Base-by-base conservation (phyloP, 257 asterid genomes). In the Nicotiana undulata region DNA sequence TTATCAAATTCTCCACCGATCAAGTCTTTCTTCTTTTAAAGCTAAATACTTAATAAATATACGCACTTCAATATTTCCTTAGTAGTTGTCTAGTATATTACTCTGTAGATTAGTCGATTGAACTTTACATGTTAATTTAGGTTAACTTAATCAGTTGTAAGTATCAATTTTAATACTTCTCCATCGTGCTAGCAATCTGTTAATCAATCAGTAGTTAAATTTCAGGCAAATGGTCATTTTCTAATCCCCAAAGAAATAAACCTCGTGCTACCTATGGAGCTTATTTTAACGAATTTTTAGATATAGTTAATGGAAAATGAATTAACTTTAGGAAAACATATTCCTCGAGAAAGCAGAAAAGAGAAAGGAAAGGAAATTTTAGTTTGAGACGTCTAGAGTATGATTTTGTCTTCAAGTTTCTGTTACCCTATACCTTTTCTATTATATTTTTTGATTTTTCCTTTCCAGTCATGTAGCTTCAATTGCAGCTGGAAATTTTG, bases 401-500 rank as follows among this genome's bases (percentile, higher is more conserved):
- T 40, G 10, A 7, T 40, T 34, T 34, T 34, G 44, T 34, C 44
- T 34, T 34, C 44, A 34, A 6, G 44, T 34, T 34, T 34, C 0
- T 34, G 46, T 40, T 40, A 40, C 10, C 46, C 46, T 8, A 40
- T 40, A 40, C 46, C 46, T 40, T 40, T 40, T 40, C 28, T 40
- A 40, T 40, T 40, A 40, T 7, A 7, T 1, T 40, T 40, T 40
- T 40, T 10, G 7, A 1, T 40, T 3, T 40, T 40, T 40, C 46
- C 46, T 40, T 40, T 40, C 46, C 88, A 93, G 99, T 86, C 99
- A 95, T 75, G 99, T 95, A 79, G 98, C 98, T 34, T 91, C 98
- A 66, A 95, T 91, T 51, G 97, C 97, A 22, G 98, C 99, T 66
- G 99, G 99, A 59, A 93, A 95, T 84, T 84, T 28, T 61, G 97